A percentile compares a stretch with the other conserved stretches of the same genome.
These are phyloP conservation scores for Sanghuangporus baumii DNA, from an alignment of 1,284 basidiomycete species.

Conservation along the genomic window DNA sequence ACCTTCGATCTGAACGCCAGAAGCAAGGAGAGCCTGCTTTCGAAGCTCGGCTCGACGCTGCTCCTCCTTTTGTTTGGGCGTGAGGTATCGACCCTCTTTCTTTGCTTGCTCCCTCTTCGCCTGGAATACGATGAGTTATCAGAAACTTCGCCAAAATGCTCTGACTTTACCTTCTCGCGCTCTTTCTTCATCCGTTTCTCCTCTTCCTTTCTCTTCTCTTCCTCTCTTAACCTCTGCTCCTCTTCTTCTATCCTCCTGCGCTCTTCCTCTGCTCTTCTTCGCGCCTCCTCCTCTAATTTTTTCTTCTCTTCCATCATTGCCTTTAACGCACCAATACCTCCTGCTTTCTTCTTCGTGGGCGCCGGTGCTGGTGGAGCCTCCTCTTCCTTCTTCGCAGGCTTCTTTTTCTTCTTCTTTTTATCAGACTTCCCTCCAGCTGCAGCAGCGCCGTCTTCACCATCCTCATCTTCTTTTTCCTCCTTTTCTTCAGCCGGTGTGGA, in stretches of 20 bases:
- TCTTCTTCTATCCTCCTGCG: conserved; percentile 78
- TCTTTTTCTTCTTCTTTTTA: conserved; percentile 88
- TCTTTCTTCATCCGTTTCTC: conserved; percentile 83
- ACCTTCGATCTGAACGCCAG: conserved; percentile 89
- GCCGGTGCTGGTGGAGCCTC: conserved; percentile 58
- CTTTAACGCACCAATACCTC: conserved; percentile 66
- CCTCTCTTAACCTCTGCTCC: conserved; percentile 71
- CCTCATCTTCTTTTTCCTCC: conserved; percentile 56
- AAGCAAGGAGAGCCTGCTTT: conserved; percentile 85
- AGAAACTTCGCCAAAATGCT: conserved; percentile 7
- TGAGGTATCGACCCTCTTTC: conserved; percentile 87
- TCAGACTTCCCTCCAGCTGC: conserved; percentile 39
- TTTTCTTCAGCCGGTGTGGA: conserved; percentile 30
- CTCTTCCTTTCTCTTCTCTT: conserved; percentile 71
- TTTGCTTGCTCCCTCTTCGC: conserved; percentile 79
- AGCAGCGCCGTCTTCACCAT: conserved; percentile 50
- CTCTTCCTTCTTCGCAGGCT: conserved; percentile 82
- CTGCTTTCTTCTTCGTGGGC: conserved; percentile 60
- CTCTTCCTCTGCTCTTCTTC: conserved; percentile 67
- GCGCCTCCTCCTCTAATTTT: conserved; percentile 77
- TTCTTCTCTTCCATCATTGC: conserved; percentile 90
- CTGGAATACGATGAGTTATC: conserved; percentile 32
- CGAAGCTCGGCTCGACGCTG: conserved; percentile 87
- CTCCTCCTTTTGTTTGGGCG: conserved; percentile 96
- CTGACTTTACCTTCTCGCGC: conserved; percentile 78